Conservation (phyloP, 495 filamentous ascomycete species). For the Aspergillus cavernicola region DNA sequence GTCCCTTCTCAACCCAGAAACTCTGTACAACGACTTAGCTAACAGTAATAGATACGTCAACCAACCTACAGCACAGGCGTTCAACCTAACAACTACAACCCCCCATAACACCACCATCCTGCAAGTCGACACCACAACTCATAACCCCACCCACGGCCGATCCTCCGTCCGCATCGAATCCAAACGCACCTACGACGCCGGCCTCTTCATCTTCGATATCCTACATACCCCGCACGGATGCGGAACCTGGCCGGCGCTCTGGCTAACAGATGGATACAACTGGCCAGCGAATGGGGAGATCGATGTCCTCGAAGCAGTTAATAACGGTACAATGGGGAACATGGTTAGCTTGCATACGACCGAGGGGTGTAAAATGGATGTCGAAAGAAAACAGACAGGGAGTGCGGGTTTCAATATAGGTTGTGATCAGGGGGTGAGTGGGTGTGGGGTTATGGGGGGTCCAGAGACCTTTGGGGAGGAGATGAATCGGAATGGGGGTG, state of each 20-base stretch:
- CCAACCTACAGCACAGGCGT: constrained; percentile 21
- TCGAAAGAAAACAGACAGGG: constrained; percentile 42
- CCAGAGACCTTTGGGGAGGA: constrained; percentile 34
- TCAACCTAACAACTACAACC: constrained; percentile 52
- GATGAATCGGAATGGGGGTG: constrained; percentile 47
- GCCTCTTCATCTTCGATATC: constrained; percentile 56
- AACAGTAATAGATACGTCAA: constrained; percentile 30
- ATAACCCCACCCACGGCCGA: constrained; percentile 44
- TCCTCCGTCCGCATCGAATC: constrained; percentile 55
- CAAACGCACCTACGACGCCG: constrained; percentile 43
- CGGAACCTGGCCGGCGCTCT: constrained; percentile 57
- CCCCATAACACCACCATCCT: constrained; percentile 45
- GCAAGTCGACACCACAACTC: constrained; percentile 48
- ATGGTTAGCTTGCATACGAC: constrained; percentile 45
- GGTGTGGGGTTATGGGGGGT: constrained; percentile 41
- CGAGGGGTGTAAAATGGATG: constrained; percentile 42
- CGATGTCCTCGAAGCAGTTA: constrained; percentile 46
- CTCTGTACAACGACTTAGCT: too few relatives aligned
- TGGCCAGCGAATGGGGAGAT: constrained; percentile 58
- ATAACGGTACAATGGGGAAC: constrained; percentile 43
- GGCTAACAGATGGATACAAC: constrained; percentile 56
- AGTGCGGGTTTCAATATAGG: constrained; percentile 20
- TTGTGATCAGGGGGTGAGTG: constrained; percentile 36
- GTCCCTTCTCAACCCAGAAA: not conserved
- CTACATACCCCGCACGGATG: constrained; percentile 48